Base-by-base conservation (phyloP, 169 alveolate species). In the Eimeria tenella region DNA sequence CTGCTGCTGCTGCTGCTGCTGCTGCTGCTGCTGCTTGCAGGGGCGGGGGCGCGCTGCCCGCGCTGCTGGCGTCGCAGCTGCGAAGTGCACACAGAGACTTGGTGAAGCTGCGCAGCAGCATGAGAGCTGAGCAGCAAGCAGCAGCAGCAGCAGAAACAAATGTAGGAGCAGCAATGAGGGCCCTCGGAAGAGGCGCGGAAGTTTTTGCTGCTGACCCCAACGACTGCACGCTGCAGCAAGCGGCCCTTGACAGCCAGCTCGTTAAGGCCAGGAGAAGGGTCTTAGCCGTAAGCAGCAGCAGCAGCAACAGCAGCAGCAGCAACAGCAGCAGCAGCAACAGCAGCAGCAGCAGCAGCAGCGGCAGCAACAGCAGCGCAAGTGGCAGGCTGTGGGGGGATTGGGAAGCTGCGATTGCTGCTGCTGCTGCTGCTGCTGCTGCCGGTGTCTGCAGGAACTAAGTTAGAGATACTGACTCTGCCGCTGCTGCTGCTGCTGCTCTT, bases 121-220 rank as follows among this genome's bases (percentile, higher is more conserved):
- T 81, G 89, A 15, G 71, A 0, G 19, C 2, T 6, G 73, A 81
- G n/a, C 15, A 17, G 7, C 23, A 19, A 5, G n/a, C 60, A 23
- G 89, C 73, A 11, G 62, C 25, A 55, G 15, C 55, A 11, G 82
- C 49, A 31, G 56, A 0, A 42, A 31, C 49, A n/a, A 21, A 6
- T 71, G 53, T 21, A 13, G 65, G 21, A n/a, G 68, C 31, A 53
- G 86, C 60, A 55, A 9, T 74, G 86, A 74, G 4, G 60, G 9
- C 42, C 13, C 10, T 87, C 23, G 52, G 49, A 65, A 17, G 53
- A 31, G 89, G 86, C 13, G 53, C 25, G 17, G 93, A 56, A 11
- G 86, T 87, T 11, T 65, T 87, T 52, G 79, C 93, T 42, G 4
- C 79, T n/a, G 94, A 74, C 25, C 79, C 89, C 31, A 90, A 90